Evolutionary conservation across 257 asterid species (phyloP).

Genomic region (Ilex aquifolium): DNA sequence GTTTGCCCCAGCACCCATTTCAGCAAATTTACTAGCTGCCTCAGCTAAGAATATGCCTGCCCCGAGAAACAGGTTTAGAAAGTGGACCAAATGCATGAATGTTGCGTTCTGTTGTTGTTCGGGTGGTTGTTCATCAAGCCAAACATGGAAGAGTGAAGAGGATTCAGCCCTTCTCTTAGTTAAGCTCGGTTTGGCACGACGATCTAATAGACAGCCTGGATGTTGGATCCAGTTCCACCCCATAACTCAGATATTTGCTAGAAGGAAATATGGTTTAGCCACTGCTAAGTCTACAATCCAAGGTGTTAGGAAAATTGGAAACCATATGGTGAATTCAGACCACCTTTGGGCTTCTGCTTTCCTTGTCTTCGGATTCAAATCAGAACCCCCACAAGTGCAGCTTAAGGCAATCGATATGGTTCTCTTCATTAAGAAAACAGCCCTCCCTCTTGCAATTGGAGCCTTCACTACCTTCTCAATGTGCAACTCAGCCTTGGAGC

Average conservation of each 20-base stretch:
- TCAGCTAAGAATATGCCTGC: conserved; percentile 59
- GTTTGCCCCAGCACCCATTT: conserved; percentile 70
- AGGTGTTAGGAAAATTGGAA: conserved; percentile 51
- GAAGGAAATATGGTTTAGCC: conserved; percentile 33
- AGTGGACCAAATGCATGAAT: conserved; percentile 48
- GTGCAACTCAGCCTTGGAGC: conserved; percentile 82
- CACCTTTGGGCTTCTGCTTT: conserved; percentile 81
- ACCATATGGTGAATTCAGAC: conserved; percentile 32
- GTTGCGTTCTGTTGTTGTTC: conserved; percentile 38
- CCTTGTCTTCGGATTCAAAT: conserved; percentile 74
- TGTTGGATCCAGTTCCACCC: conserved; percentile 81
- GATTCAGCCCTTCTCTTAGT: conserved; percentile 61
- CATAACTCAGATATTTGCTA: conserved; percentile 52
- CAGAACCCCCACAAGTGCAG: conserved; percentile 70
- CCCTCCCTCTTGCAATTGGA: conserved; percentile 58
- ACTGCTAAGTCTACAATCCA: conserved; percentile 56
- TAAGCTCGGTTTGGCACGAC: conserved; percentile 61
- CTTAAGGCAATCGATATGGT: conserved; percentile 74
- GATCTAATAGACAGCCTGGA: conserved; percentile 48
- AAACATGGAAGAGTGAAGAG: conserved; percentile 65
- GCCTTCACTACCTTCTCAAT: conserved; percentile 62
- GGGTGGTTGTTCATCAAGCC: conserved; percentile 41
- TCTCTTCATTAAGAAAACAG: conserved; percentile 51
- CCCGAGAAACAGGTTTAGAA: conserved; percentile 33
- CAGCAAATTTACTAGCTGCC: conserved; percentile 50